A percentile compares a stretch with the other conserved stretches of the same genome.
phyloP scores from a whole-genome alignment of 805 yeast genomes.

The Blastobotrys parvus region DNA sequence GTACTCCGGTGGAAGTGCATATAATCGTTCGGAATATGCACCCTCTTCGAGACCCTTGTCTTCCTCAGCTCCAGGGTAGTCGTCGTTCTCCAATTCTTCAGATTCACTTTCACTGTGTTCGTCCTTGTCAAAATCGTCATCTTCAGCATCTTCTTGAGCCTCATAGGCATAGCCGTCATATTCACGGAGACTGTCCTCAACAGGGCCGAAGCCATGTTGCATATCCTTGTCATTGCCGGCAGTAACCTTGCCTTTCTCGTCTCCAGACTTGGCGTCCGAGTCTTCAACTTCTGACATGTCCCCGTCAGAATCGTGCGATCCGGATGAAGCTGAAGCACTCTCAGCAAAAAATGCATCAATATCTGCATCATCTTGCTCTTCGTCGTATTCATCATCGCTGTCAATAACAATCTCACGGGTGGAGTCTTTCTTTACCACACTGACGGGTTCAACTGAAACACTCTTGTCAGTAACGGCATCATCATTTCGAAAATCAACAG shows the following conservation, averaged over 20 bases:
- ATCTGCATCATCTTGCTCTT: no score
- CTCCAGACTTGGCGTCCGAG: neutral
- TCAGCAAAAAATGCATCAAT: no score
- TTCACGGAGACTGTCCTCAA: no score
- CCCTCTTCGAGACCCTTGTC: neutral
- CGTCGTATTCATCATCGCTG: no score
- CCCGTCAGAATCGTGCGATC: conserved; percentile 2
- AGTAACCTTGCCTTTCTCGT: neutral
- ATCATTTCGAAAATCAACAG: no score
- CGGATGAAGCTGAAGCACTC: no score
- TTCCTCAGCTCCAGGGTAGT: conserved; percentile 2
- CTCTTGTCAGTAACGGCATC: no score
- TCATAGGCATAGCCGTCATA: no score
- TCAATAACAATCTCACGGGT: no score
- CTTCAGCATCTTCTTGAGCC: conserved; percentile 3
- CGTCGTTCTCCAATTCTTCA: neutral
- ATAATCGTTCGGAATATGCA: neutral
- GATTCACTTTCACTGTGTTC: neutral
- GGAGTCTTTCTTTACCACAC: no score
- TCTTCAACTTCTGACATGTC: neutral
- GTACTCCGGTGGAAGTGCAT: no score
- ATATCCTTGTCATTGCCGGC: conserved; percentile 2
- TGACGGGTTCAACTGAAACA: no score
- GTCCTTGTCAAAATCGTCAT: conserved; percentile 1
- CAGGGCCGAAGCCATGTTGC: conserved; percentile 2